Evolutionary conservation across 2,329 filamentous ascomycete species (phyloP).

Genomic region (Neofusicoccum ribis): DNA sequence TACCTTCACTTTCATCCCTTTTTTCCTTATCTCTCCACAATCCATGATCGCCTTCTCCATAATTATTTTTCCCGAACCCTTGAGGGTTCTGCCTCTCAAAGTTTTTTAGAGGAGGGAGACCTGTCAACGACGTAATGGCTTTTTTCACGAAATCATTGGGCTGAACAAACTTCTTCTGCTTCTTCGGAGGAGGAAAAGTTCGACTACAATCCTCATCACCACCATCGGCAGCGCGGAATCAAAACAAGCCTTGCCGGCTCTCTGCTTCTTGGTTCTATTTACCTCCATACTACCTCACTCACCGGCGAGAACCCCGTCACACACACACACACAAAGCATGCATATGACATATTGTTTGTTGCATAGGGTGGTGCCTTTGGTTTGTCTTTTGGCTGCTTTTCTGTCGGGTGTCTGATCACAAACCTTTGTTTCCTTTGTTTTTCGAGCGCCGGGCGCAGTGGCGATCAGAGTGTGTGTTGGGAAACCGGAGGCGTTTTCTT

Average conservation of each 20-base stretch:
- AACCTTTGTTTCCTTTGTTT: neutral
- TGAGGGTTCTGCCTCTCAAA: neutral
- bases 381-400: neutral
- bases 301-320: neutral
- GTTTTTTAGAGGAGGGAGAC: conserved; percentile 9
- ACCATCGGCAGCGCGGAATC: too few species aligned
- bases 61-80: neutral
- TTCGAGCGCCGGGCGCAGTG: conserved; percentile 8
- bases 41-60: neutral
- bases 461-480: neutral
- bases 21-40: neutral
- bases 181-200: too few species aligned
- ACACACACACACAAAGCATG: neutral
- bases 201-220: too few species aligned
- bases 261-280: conserved; percentile 5
- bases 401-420: conserved; percentile 11
- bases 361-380: conserved; percentile 14
- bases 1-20: neutral
- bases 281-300: neutral
- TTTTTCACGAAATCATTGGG: neutral
- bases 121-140: conserved; percentile 16
- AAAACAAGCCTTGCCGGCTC: neutral
- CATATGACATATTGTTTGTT: neutral
- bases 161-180: conserved; percentile 1
- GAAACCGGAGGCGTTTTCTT: neutral